Evolutionary conservation across 345 rosid species (phyloP), one percentile per base, ranked within the genome.

Genomic region (Salix caprea): DNA sequence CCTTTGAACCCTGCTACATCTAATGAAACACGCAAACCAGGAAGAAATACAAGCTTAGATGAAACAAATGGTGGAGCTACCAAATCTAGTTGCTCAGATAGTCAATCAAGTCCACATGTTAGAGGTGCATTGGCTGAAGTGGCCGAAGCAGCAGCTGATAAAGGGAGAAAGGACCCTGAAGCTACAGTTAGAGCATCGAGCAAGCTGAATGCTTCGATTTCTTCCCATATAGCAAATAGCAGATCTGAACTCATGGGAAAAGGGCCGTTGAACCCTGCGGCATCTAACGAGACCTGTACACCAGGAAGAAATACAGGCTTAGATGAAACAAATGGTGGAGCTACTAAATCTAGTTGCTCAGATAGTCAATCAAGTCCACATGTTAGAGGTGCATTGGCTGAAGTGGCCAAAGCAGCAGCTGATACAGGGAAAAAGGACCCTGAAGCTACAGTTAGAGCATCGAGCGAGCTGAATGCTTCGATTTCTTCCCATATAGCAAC

Each of bases 291-390:
- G 61, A 46, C 42, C 5, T 69, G 58, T n/a, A 36, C 78, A 42
- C 23, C 36, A 9, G 84, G 76, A 46, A 65, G 9, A 44, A 40
- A 69, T 30, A 69, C 60, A 74, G 65, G 70, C 39, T 67, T 54
- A 42, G 67, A 75, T 70, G 50, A n/a, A 30, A 32, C 46, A 26
- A 30, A 40, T 24, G 42, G 74, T 66, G 83, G 62, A 32, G 64
- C 40, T 61, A 70, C 60, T 28, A 77, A 76, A 81, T 56, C 77
- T 42, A 72, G 67, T 69, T 77, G 70, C 73, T 80, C 82, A 32
- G 85, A 82, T 71, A 65, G 84, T 66, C 81, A 74, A 73, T 77
- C 87, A n/a, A 81, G 73, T 56, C 69, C 56, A 14, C 72, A 67
- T 30, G 67, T 75, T 39, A 74, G 81, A 75, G 72, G 37, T 61